A percentile compares a stretch with the other conserved stretches of the same genome.
Evolutionary conservation across 2,329 filamentous ascomycete genomes (phyloP).

Genomic region (Escovopsis sp.): DNA sequence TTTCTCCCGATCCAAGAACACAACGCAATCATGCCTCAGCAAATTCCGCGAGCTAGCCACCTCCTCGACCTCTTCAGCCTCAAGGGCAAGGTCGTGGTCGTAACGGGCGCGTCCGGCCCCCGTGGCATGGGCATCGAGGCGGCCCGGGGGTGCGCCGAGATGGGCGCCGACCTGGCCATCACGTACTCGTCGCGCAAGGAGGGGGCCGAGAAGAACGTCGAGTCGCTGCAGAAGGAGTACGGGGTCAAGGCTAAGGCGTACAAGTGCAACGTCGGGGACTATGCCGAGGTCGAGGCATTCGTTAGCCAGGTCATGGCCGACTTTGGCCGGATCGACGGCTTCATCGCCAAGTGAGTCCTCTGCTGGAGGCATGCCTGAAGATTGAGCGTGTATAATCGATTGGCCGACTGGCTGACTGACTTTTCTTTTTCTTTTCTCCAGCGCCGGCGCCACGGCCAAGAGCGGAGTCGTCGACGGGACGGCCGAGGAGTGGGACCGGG

Average conservation of each 20-base stretch:
- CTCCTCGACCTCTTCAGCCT: slow-evolving; percentile 56
- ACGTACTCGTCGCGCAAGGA: slow-evolving; percentile 59
- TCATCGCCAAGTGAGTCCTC: slow-evolving; percentile 58
- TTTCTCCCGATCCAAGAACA: neutral
- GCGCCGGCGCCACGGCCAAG: slow-evolving; percentile 55
- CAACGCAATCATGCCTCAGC: slow-evolving; percentile 33
- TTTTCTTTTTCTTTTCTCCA: slow-evolving; percentile 6
- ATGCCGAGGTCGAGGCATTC: slow-evolving; percentile 34
- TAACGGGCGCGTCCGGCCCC: slow-evolving; percentile 55
- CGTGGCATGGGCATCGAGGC: slow-evolving; percentile 58
- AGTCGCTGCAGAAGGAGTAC: slow-evolving; percentile 48
- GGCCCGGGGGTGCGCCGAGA: slow-evolving; percentile 54
- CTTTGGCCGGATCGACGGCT: slow-evolving; percentile 60
- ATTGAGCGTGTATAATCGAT: neutral
- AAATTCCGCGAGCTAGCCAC: slow-evolving; percentile 39
- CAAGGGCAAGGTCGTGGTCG: slow-evolving; percentile 57
- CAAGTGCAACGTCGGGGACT: slow-evolving; percentile 43
- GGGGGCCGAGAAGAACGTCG: slow-evolving; percentile 50
- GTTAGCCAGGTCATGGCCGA: slow-evolving; percentile 52
- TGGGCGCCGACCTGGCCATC: slow-evolving; percentile 55
- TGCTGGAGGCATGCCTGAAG: slow-evolving; percentile 18
- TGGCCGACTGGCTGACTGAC: too few relatives aligned
- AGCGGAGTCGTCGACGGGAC: slow-evolving; percentile 52
- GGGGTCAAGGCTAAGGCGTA: slow-evolving; percentile 52
- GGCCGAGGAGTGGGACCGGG: slow-evolving; percentile 51